Conservation (phyloP, 495 filamentous ascomycete species). For the Xylaria curta region DNA sequence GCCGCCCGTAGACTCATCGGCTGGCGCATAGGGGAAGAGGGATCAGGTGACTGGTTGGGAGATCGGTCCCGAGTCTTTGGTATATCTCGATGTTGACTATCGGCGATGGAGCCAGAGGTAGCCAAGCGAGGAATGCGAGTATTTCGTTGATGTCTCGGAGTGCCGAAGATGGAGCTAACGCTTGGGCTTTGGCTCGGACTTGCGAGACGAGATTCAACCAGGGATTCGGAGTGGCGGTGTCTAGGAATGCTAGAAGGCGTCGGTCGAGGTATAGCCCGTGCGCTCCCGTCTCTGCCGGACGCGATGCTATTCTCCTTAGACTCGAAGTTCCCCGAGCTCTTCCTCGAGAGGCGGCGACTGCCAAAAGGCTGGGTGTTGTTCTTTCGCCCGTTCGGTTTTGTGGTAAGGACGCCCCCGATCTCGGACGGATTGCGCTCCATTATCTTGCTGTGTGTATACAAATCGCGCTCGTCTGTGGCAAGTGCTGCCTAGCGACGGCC, state of each 20-base stretch:
- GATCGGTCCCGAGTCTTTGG: constrained; percentile 8
- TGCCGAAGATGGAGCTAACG: constrained; percentile 25
- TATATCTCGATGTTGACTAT: constrained; percentile 8
- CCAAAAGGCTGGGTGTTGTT: constrained; percentile 33
- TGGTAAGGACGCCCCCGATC: constrained; percentile 29
- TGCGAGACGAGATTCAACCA: neutral
- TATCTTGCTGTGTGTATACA: constrained; percentile 21
- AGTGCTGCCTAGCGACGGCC: neutral
- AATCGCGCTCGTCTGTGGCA: neutral
- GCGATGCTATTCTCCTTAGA: constrained; percentile 34
- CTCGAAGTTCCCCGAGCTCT: constrained; percentile 25
- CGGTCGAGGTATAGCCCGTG: constrained; percentile 29
- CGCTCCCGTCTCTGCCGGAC: constrained; percentile 32
- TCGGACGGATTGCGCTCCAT: constrained; percentile 38
- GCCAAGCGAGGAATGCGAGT: constrained; percentile 51
- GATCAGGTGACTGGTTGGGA: constrained; percentile 31
- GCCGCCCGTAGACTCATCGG: constrained; percentile 49
- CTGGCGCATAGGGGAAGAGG: constrained; percentile 38
- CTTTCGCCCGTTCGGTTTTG: constrained; percentile 36
- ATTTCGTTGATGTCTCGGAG: constrained; percentile 28
- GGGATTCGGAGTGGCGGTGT: constrained; percentile 26
- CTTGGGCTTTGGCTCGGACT: constrained; percentile 13
- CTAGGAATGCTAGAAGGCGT: constrained; percentile 26
- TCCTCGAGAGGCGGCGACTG: constrained; percentile 25
- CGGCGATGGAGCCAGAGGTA: constrained; percentile 12